Base-by-base conservation (phyloP, 2,329 filamentous ascomycete genomes). In the Xenoacremonium recifei region DNA sequence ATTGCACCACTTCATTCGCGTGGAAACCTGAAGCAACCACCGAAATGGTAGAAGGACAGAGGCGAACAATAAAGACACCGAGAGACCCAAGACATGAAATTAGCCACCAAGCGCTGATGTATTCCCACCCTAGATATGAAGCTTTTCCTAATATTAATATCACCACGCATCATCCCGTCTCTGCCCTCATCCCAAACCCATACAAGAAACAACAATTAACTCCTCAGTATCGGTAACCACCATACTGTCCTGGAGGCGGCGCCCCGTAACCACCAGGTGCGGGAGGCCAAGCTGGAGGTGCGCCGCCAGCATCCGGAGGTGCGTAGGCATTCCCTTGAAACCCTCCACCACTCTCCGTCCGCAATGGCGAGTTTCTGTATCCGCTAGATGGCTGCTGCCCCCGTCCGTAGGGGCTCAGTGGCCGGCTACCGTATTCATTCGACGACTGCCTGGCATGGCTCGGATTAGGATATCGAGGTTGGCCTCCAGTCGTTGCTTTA, bases 341-440 rank as follows among this genome's bases (percentile, higher is more conserved):
- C 13, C 44, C 49, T 29, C 40, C 54, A 33, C 53, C 58, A n/a
- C 51, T 57, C 48, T 73, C 75, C 3, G 75, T 71, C 11, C 76
- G 69, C 39, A 78, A 63, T 4, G 75, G 72, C 2, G 73, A 76
- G 55, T 73, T 77, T 42, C 75, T 69, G 58, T 79, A 79, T 2
- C 67, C 67, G 6, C 64, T 64, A 29, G 67, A 55, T 21, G 63
- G 60, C 34, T 69, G 63, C 16, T 64, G 57, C 21, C 72, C 51
- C 18, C 69, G 67, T 21, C 67, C 68, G 42, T 73, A 79, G 0
- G 76, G 75, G 50, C 75, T 77, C 10, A 67, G 52, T 3, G 73
- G 71, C 27, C 76, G 64, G n/a, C 45, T 58, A 20, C 57, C 57
- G 36, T 68, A 72, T 20, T 76, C 73, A 6, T 67, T 64, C 4